Base-by-base conservation (phyloP, 306 rosid species). In the Herpetospermum pedunculosum region DNA sequence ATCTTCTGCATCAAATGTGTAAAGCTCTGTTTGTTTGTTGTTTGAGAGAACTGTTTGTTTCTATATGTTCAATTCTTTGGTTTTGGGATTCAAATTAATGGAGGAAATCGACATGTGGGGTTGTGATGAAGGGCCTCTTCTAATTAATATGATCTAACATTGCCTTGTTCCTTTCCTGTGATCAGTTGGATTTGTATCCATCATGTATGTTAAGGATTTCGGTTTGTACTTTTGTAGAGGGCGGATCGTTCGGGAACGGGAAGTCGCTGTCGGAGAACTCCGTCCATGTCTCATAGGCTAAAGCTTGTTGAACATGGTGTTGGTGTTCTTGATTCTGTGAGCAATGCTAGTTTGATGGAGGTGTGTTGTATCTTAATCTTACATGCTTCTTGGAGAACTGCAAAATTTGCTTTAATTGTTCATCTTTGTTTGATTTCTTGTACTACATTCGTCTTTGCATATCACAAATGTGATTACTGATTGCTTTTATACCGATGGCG, bases 301-400 rank as follows among this genome's bases (percentile, higher is more conserved):
- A 87, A 90, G 82, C 75, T 86, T 53, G 38, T 81, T 13, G 96
- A 91, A 21, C 86, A 87, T 57, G 88, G 77, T 73, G 75, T 77
- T 32, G 96, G 91, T 10, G 85, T 87, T 40, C 77, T 84, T 37
- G 92, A 95, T 73, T 84, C 95, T 57, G 80, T 76, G 44, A 90
- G 97, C 82, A 89, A 87, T 83, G 93, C 86, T 54, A 95, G 97
- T 85, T 46, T 89, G 71, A 91, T 95, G 96, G 99, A 91, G 97
- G 97, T 91, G 85, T 38, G 29, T 35, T 23, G 25, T 70, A 38
- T 78, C 2, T n/a, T 21, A 26, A 2, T 25, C 63, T 43, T 30
- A 3, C 30, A 18, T 28, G 10, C 44, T 46, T 48, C 14, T 48
- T 70, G 75, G 44, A 70, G 60, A 14, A 44, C 18, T 43, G 18